Conservation (phyloP, 495 filamentous ascomycete species). For the Hyaloscypha hepaticicola region DNA sequence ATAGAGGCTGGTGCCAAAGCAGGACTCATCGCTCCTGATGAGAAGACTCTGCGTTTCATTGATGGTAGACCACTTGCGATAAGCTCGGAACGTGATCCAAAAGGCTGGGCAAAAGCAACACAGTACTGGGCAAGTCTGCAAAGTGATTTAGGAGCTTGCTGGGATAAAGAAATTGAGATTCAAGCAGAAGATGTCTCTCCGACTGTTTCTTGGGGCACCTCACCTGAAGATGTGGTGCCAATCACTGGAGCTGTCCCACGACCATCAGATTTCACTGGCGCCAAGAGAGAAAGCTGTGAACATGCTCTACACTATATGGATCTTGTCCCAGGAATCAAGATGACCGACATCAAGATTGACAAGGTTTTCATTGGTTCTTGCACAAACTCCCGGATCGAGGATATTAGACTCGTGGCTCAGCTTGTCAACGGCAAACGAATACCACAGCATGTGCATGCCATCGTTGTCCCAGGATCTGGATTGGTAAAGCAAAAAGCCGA, state of each 20-base stretch:
- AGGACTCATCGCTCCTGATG: slow-evolving; percentile 91
- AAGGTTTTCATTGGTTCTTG: slow-evolving; percentile 97
- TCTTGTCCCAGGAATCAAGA: slow-evolving; percentile 71
- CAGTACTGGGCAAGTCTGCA: slow-evolving; percentile 81
- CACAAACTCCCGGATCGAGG: slow-evolving; percentile 93
- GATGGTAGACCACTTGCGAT: slow-evolving; percentile 81
- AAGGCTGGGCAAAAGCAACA: slow-evolving; percentile 83
- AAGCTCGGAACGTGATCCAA: slow-evolving; percentile 70
- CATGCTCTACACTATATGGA: slow-evolving; percentile 93
- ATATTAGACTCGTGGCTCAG: slow-evolving; percentile 80
- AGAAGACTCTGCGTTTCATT: slow-evolving; percentile 89
- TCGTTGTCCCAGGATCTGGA: slow-evolving; percentile 93
- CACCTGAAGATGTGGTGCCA: slow-evolving; percentile 87
- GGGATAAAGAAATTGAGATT: slow-evolving; percentile 77
- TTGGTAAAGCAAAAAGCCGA: slow-evolving; percentile 91
- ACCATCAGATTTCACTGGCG: slow-evolving; percentile 75
- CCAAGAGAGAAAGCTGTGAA: slow-evolving; percentile 70
- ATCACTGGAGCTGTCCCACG: slow-evolving; percentile 86
- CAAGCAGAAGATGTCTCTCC: slow-evolving; percentile 87
- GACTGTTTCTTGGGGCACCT: slow-evolving; percentile 93
- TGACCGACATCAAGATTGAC: slow-evolving; percentile 85
- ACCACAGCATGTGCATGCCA: slow-evolving; percentile 79
- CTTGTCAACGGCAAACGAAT: slow-evolving; percentile 81
- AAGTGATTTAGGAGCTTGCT: slow-evolving; percentile 78
- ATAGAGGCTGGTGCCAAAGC: slow-evolving; percentile 93